Base-by-base conservation (phyloP, 2,329 filamentous ascomycete genomes). In the Venturia asperata region DNA sequence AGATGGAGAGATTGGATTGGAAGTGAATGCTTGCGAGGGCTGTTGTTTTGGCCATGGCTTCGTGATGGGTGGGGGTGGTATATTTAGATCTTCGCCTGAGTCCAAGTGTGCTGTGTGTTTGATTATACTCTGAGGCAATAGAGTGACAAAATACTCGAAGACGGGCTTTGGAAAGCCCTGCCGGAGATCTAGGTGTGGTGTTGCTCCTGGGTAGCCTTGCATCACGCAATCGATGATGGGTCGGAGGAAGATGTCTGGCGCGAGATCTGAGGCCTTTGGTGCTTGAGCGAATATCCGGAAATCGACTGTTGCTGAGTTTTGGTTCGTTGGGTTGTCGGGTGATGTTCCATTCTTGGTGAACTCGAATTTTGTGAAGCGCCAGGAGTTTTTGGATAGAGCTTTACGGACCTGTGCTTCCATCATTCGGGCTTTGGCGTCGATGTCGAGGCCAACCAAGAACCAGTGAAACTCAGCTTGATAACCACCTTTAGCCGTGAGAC, bases 291-390 rank as follows among this genome's bases (percentile, higher is more conserved):
- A 76, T 61, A 80, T 72, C 30, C 79, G 69, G 49, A 82, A 75
- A 55, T 79, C 79, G 0, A 82, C 80, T 0, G 81, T 83, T 0
- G 80, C 80, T 0, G 75, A 76, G 34, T 78, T 77, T 41, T 82
- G 80, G n/a, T 74, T 77, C 2, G 69, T 69, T 0, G 79, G 77
- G 47, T 81, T 74, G 0, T 75, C 71, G 0, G 75, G 71, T 1
- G 65, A 74, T 42, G 67, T 76, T 61, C 72, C 81, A 68, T 76
- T 80, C 42, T 73, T 70, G 61, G 74, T 76, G 68, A 78, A 78
- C 0, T 70, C 68, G 7, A 78, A 71, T 34, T 71, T 68, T 17
- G 71, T 71, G 68, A 78, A 76, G 17, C 74, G 72, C 60, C 74
- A 66, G 41, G 72, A 71, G 68, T 73, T 71, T 30, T 76, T 72